Conservation (phyloP, 495 filamentous ascomycete species). For the Podospora comata region DNA sequence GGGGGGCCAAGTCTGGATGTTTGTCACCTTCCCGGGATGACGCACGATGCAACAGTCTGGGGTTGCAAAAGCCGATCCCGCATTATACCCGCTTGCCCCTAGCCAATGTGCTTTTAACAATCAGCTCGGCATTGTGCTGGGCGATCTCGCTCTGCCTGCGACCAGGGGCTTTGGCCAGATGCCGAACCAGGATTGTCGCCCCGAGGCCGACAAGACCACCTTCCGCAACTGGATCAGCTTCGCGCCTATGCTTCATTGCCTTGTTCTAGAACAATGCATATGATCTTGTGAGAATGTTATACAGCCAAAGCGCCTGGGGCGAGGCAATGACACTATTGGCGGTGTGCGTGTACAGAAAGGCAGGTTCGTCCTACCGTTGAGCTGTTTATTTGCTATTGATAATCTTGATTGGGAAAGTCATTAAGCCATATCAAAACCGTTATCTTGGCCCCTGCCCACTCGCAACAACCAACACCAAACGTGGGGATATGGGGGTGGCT, state of each 20-base stretch:
- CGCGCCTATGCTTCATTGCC: background rate
- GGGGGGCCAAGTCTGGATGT: background rate
- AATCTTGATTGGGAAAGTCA: background rate
- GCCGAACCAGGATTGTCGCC: conserved; percentile 10
- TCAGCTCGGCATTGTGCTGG: background rate
- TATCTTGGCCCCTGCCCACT: background rate
- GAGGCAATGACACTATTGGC: background rate
- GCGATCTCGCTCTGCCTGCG: background rate
- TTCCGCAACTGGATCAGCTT: background rate
- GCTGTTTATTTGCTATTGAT: background rate
- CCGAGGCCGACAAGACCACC: background rate
- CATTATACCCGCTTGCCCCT: conserved; percentile 6
- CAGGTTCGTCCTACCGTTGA: background rate
- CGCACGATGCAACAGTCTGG: conserved; percentile 7
- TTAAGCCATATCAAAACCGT: background rate
- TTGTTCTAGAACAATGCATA: background rate
- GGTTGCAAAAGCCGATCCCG: conserved; percentile 8
- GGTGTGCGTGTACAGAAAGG: background rate
- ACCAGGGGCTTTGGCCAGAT: background rate
- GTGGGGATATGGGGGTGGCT: background rate
- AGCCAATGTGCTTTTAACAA: conserved; percentile 1
- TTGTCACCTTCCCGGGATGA: conserved; percentile 11
- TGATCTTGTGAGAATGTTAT: background rate
- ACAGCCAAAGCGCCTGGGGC: background rate
- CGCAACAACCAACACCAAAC: background rate